phyloP scores from a whole-genome alignment of 2,329 filamentous ascomycete species.

The Dendryphion nanum region DNA sequence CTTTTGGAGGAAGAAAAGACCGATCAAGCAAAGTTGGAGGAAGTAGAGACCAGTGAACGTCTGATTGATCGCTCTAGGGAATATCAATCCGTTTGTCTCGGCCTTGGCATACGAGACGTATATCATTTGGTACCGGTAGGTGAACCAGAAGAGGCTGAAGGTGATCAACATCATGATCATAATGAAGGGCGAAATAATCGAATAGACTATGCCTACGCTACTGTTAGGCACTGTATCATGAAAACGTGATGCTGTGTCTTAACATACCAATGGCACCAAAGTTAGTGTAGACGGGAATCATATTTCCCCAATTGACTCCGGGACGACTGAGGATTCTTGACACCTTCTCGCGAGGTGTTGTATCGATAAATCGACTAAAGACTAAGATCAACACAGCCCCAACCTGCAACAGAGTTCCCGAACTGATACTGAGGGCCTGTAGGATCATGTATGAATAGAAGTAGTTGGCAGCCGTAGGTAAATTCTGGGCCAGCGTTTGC shows the following conservation, averaged over 20 bases:
- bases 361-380: slow-evolving; percentile 77
- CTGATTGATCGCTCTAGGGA: slow-evolving; percentile 90
- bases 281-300: slow-evolving; percentile 96
- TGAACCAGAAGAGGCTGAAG: slow-evolving; percentile 87
- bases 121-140: slow-evolving; percentile 93
- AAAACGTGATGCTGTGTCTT: too few relatives aligned
- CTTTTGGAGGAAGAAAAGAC: slow-evolving; percentile 78
- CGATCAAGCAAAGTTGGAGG: slow-evolving; percentile 87
- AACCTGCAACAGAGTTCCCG: slow-evolving; percentile 82
- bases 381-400: slow-evolving; percentile 76
- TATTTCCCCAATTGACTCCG: slow-evolving; percentile 82
- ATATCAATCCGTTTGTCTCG: slow-evolving; percentile 90
- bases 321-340: slow-evolving; percentile 74
- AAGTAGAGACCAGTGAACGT: slow-evolving; percentile 93
- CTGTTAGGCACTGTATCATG: too few relatives aligned
- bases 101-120: slow-evolving; percentile 88
- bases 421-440: slow-evolving; percentile 86
- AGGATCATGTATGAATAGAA: slow-evolving; percentile 99
- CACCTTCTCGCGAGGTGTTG: slow-evolving; percentile 81
- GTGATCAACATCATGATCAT: slow-evolving; percentile 91
- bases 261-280: slow-evolving; percentile 79
- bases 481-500: slow-evolving; percentile 68
- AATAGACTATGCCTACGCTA: slow-evolving; percentile 69
- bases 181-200: slow-evolving; percentile 84
- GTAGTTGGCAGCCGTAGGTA: slow-evolving; percentile 89